Evolutionary conservation across 2,329 filamentous ascomycete genomes (phyloP).

Genomic region (Fusarium sp.): DNA sequence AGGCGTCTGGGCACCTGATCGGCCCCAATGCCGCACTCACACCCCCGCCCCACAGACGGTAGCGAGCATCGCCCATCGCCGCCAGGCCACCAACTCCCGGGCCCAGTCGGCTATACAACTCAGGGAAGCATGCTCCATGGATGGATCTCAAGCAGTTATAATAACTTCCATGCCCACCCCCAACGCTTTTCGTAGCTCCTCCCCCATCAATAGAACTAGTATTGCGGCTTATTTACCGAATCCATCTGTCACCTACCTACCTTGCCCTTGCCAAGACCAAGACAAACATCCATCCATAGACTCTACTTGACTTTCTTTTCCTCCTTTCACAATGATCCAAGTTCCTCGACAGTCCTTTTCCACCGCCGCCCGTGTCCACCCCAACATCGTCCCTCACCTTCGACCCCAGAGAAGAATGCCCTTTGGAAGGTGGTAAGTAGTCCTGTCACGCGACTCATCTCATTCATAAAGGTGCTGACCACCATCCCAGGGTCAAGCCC

Average conservation of each 20-base stretch:
- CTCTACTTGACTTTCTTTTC: constrained; percentile 5
- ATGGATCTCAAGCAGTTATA: constrained; percentile 23
- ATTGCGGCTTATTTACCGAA: constrained; percentile 32
- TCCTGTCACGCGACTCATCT: constrained; percentile 1
- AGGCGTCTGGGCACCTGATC: constrained; percentile 30
- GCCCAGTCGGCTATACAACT: constrained; percentile 1
- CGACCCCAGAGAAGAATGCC: constrained; percentile 40
- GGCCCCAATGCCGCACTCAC: constrained; percentile 30
- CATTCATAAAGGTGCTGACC: constrained; percentile 13
- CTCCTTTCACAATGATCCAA: constrained; percentile 39
- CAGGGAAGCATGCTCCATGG: not conserved
- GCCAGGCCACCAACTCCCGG: constrained; percentile 20
- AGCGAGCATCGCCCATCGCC: constrained; percentile 20
- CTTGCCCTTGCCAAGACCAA: constrained; percentile 28
- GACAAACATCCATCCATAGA: constrained; percentile 12
- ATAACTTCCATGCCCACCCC: constrained; percentile 19
- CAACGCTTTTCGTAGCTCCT: constrained; percentile 23
- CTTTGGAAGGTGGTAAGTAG: constrained; percentile 36
- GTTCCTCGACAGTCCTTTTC: constrained; percentile 42
- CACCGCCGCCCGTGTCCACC: constrained; percentile 42
- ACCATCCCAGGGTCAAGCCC: constrained; percentile 45
- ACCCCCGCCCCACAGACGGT: constrained; percentile 32
- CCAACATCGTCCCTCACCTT: constrained; percentile 44
- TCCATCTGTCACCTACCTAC: constrained; percentile 7
- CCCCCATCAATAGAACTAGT: constrained; percentile 33